Evolutionary conservation across 2,329 filamentous ascomycete genomes (phyloP), one percentile per base, ranked within the genome.

Genomic region (Beauveria sp.): DNA sequence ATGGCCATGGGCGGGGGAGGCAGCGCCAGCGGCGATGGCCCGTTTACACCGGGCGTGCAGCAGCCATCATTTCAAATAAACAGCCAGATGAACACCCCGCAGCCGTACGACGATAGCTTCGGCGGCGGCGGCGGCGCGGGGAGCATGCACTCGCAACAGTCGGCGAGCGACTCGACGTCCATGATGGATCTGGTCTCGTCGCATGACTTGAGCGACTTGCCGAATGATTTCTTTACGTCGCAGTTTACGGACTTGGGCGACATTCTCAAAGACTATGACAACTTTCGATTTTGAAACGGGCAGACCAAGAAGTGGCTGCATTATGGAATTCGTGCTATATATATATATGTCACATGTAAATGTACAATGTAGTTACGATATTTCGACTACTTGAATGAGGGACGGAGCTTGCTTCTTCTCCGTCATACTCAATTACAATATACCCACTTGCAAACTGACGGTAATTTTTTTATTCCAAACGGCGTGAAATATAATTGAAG

Each of bases 211-310:
- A 43, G 34, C 14, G 59, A 61, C n/a, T 16, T 61, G 24, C 59
- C 59, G 2, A 61, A 57, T 38, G 53, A 61, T 42, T 61, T 61
- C 20, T 61, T 61, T 40, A 57, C 59, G 2, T 56, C 59, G 9
- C 59, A 61, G 46, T 61, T 61, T 57, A 47, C 59, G 3, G 59
- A 61, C 20, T 26, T 61, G 9, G 46, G 59, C 6, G 59, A 61
- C n/a, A 61, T 61, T 56, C 45, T 61, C 24, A 61, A 61, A 14
- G 59, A 61, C 26, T 56, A 57, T 16, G 52, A 61, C 38, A 61
- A 61, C 7, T 61, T 61, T 56, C 52, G 59, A 8, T 61, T 61
- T 30, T 61, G 24, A 61, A 22, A 28, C 2, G 34, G 12, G 34
- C 34, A 42, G 14, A 12, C 5, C 3, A 5, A 45, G 24, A 30